Evolutionary conservation across 108 stramenopile species (phyloP).

Genomic region (Cyclostephanos invisitatus): DNA sequence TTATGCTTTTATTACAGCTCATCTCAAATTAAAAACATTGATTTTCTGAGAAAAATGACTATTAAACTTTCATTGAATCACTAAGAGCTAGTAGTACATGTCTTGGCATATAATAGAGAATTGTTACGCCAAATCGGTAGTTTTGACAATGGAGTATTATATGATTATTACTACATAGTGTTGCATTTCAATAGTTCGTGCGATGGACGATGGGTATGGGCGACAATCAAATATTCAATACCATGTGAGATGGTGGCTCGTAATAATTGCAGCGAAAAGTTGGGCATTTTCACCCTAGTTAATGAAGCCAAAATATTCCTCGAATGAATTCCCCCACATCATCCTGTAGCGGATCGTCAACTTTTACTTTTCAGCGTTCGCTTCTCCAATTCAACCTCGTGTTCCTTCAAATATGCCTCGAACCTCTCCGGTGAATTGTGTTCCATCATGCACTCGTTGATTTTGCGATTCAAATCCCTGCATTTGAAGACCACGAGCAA

Average conservation of each 20-base stretch:
- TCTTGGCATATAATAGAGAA: too few species aligned
- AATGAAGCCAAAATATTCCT: background rate
- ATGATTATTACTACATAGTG: too few species aligned
- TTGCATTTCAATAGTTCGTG: too few species aligned
- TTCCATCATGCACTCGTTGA: slow-evolving; percentile 81
- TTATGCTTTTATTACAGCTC: too few species aligned
- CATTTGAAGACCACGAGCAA: slow-evolving; percentile 86
- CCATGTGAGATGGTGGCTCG: background rate
- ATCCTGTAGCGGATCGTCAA: background rate
- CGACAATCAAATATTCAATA: too few species aligned
- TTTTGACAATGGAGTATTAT: too few species aligned
- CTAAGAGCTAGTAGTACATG: too few species aligned
- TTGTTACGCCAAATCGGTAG: too few species aligned
- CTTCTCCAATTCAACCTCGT: slow-evolving; percentile 53
- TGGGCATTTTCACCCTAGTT: background rate
- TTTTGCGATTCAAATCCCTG: slow-evolving; percentile 64
- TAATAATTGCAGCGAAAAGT: background rate
- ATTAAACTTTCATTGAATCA: too few species aligned
- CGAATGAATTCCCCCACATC: background rate
- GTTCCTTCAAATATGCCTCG: slow-evolving; percentile 67
- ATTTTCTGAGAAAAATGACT: too few species aligned
- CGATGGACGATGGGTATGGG: too few species aligned
- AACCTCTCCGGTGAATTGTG: slow-evolving; percentile 87
- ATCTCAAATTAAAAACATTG: too few species aligned
- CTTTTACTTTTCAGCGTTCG: slow-evolving; percentile 40